Base-by-base conservation (phyloP, 2,329 filamentous ascomycete species). In the Aspergillus spinulosporus region DNA sequence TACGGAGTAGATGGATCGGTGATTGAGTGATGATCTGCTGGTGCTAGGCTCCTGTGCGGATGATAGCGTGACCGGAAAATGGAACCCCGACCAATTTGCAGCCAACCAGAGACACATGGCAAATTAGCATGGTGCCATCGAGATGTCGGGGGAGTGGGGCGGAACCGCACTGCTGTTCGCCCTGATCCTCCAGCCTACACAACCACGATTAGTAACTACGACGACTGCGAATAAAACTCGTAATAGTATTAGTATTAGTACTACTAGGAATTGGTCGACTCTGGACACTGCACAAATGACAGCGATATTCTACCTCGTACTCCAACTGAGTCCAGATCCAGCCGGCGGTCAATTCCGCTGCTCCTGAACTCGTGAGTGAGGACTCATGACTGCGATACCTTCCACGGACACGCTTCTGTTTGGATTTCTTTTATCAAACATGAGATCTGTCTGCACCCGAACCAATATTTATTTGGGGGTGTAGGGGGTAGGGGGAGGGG, bases 1-100 rank as follows among this genome's bases (percentile, higher is more conserved):
- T 8, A 37, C 4, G 34, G 34, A 12, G 21, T 4, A 14, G 37
- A 8, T 21, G 21, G 26, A 31, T 31, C 32, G 37, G 21, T 21
- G 21, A 21, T 21, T 21, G 21, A 21, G 31, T 14, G 34, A 52
- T 58, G 59, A 62, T 63, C 59, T 60, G 49, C 60, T 58, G 26
- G 48, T 47, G 37, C 52, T 52, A 56, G 21, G 57, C n/a, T 32
- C 34, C 56, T 3, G 40, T 34, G 29, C 4, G 12, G 15, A 36
- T 34, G 40, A 44, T 37, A 52, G 50, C 50, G 34, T 29, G 43
- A 29, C 44, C 44, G 62, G 60, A 57, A 54, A 62, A 56, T 6
- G 48, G 56, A 40, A 59, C 40, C 55, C 58, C 44, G 34, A 9
- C 58, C 53, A 60, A 49, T 56, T 29, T 29, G 28, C 36, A 5